Evolutionary conservation across 2,329 filamentous ascomycete species (phyloP), one percentile per base, ranked within the genome.

Genomic region (Curvularia spicifera): DNA sequence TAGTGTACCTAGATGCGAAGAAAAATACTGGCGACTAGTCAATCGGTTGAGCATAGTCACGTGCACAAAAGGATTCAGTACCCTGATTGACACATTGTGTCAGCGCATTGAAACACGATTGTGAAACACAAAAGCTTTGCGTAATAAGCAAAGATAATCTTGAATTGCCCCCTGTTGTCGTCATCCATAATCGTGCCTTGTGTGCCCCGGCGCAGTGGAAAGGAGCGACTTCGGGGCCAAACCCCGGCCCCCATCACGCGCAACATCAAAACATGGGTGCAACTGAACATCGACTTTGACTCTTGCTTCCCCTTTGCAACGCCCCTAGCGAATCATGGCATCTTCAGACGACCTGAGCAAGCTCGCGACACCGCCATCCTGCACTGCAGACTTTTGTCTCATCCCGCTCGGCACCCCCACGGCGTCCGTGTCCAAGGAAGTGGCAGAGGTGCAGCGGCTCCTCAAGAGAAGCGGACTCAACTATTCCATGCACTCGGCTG

Each of bases 401-500:
- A 89, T 97, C 60, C 93, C 93, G 1, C 89, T 98, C 47, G 81
- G 81, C 57, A 83, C 81, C 10, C 78, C 80, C 4, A 80, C 79
- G 1, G 80, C 81, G 2, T 81, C 78, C 7, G 81, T 83, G n/a
- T 81, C 79, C 6, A 76, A 78, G 53, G 91, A 98, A 75, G 88
- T 99, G 29, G 94, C 94, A 33, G 88, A 90, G 63, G 92, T 98
- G 37, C 94, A 98, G 80, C 87, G 89, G 56, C 83, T 98, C 35
- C 84, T 99, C 69, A 87, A 90, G 77, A 87, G 86, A 53, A 95
- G 90, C 67, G 92, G 92, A 1, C 77, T 98, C 62, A 88, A 87
- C 64, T 94, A 93, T 75, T 88, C 85, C 46, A 95, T 98, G 91
- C 94, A 98, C 79, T 93, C 91, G 26, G 93, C 93, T 2, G 95